Base-by-base conservation (phyloP, 2,329 filamentous ascomycete genomes). In the Paraphoma sp. region DNA sequence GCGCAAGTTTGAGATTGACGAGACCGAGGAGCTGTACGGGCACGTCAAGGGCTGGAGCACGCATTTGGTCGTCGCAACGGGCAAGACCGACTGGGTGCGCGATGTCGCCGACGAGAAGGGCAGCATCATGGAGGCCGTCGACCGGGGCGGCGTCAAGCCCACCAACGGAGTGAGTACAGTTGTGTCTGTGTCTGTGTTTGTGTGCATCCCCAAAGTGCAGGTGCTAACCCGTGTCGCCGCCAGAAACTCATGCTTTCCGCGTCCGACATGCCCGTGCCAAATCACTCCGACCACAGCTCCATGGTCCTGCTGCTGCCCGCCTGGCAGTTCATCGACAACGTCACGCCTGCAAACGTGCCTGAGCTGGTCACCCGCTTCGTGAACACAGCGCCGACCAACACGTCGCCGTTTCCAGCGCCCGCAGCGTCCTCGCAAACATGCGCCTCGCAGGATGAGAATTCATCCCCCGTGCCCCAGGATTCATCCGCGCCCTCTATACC, bases 31-130 rank as follows among this genome's bases (percentile, higher is more conserved):
- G 67, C 80, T 99, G 47, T 98, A 96, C 73, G 95, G 94, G 0
- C 83, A 90, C 56, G 86, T 97, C 60, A 91, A 92, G 71, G 92
- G 88, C 36, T 98, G 92, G 90, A 89, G 87, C 70, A 95, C 93
- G 17, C 95, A 99, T 78, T 74, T 97, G 59, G 81, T 99, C 31
- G 92, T 98, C 14, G 95, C 92, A 23, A 99, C 95, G n/a, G 92
- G 93, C 59, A 97, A 97, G 85, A 85, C 89, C 28, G 95, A 99
- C 78, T 99, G 95, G 95, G 90, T 94, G 71, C 81, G 91, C 57
- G 90, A 96, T 79, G 91, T 97, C 4, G 70, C 73, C 54, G 91
- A 98, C 72, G 95, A 98, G 81, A 89, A 91, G 65, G 84, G 82
- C 45, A 85, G 81, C 54, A 76, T 86, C 51, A 86, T 86, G 82